phyloP scores from a whole-genome alignment of 176 grass and related monocot species.

The Carex parvula region DNA sequence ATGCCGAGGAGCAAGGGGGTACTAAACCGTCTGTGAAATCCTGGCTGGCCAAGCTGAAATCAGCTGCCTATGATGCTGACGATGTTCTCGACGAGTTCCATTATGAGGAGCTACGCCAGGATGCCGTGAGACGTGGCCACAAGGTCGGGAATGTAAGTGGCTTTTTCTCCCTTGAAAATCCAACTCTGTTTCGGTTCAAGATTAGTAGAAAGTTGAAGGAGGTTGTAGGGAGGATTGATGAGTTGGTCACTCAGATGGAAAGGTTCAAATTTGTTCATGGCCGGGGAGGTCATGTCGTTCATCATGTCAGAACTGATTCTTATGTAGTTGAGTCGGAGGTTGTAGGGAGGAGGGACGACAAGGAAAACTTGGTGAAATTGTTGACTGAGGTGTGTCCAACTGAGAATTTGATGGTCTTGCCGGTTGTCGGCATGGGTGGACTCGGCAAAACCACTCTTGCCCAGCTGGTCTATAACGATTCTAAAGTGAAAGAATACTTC shows the following conservation, averaged over 20 bases:
- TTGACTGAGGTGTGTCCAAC: not conserved
- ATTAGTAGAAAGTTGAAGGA: conserved; percentile 15
- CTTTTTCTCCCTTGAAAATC: conserved; percentile 9
- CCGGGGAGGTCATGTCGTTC: not conserved
- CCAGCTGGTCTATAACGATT: conserved; percentile 31
- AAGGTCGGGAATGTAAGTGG: not conserved
- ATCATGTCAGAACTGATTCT: not conserved
- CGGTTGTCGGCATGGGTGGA: conserved; percentile 40
- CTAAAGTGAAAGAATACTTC: not conserved
- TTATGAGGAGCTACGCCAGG: not conserved
- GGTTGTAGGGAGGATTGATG: not conserved
- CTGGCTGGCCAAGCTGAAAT: not conserved
- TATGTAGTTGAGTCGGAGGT: not conserved
- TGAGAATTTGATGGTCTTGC: conserved; percentile 4
- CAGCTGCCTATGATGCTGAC: conserved; percentile 17
- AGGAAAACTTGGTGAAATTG: conserved; percentile 6
- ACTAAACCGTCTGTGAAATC: not conserved
- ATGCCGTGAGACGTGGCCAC: not conserved
- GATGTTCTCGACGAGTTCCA: not conserved
- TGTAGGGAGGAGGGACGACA: conserved; percentile 25
- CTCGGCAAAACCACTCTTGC: conserved; percentile 37
- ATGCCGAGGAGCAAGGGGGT: not conserved
- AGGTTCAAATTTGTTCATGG: not conserved
- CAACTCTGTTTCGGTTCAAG: not conserved
- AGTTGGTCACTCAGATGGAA: not conserved